These are phyloP conservation scores for Lachancea sp. DNA, from an alignment of 805 yeast genomes.

Conservation along the genomic window DNA sequence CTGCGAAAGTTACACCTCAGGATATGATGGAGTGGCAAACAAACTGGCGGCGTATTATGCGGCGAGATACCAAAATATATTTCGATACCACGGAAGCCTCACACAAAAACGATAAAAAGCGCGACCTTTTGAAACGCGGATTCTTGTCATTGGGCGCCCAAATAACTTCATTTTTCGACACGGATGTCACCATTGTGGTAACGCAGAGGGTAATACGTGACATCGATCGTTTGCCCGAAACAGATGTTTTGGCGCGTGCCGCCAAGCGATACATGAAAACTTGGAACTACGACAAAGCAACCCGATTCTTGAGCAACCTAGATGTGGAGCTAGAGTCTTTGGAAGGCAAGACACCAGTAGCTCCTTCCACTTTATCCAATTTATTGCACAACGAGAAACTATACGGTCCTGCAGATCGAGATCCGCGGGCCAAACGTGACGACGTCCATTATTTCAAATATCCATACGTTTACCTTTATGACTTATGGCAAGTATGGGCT, in stretches of 20 bases:
- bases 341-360: constrained; percentile 20
- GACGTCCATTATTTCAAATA: constrained; percentile 77
- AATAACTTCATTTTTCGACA: constrained; percentile 53
- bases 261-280: constrained; percentile 56
- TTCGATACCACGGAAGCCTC: constrained; percentile 45
- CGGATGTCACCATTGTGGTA: constrained; percentile 67
- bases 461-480: constrained; percentile 72
- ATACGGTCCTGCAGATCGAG: constrained; percentile 83
- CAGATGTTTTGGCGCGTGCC: constrained; percentile 65
- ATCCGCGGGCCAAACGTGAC: constrained; percentile 76
- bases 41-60: constrained; percentile 58
- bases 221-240: constrained; percentile 37
- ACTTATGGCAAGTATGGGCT: constrained; percentile 65
- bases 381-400: constrained; percentile 78
- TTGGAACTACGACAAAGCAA: constrained; percentile 83
- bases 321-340: constrained; percentile 37
- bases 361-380: constrained; percentile 43
- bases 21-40: constrained; percentile 55
- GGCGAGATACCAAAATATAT: constrained; percentile 47
- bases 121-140: constrained; percentile 28
- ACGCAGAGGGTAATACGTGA: constrained; percentile 50
- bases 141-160: constrained; percentile 45
- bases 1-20: constrained; percentile 24
- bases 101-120: constrained; percentile 24
- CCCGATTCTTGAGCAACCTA: constrained; percentile 65